Evolutionary conservation across 768 basidiomycete genomes (phyloP).

Genomic region (Tylopilus vinaceipallidus): DNA sequence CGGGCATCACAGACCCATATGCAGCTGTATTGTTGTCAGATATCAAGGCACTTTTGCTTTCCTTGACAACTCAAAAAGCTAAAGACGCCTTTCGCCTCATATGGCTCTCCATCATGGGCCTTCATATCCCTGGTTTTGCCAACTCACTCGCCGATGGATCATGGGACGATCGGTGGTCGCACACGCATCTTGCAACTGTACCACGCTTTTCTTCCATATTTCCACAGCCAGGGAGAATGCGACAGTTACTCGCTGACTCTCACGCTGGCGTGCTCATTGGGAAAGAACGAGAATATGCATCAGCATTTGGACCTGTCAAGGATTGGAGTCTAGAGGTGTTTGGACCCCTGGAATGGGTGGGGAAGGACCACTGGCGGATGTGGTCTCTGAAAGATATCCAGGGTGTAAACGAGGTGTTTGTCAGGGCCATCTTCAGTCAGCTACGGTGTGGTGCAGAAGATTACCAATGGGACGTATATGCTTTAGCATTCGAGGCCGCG

Average conservation of each 20-base stretch:
- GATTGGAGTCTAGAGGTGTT: constrained; percentile 59
- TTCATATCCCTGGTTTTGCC: constrained; percentile 68
- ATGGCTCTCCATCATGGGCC: constrained; percentile 70
- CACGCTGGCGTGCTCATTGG: constrained; percentile 67
- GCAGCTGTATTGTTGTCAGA: constrained; percentile 72
- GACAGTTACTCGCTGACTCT: constrained; percentile 51
- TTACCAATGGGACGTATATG: constrained; percentile 61
- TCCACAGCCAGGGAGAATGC: constrained; percentile 36
- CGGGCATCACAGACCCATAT: constrained; percentile 63
- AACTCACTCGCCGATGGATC: constrained; percentile 39
- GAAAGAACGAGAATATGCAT: constrained; percentile 57
- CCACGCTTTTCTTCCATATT: constrained; percentile 52
- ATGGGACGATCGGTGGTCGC: constrained; percentile 72
- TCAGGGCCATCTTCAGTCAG: constrained; percentile 58
- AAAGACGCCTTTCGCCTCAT: constrained; percentile 60
- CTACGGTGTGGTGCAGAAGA: constrained; percentile 50
- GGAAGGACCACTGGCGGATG: constrained; percentile 34
- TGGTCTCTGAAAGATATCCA: constrained; percentile 51
- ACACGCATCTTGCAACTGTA: constrained; percentile 44
- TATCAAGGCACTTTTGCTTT: constrained; percentile 56
- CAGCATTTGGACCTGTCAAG: constrained; percentile 65
- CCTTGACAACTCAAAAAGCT: constrained; percentile 41
- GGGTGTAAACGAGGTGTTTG: constrained; percentile 46
- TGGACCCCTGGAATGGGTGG: constrained; percentile 50
- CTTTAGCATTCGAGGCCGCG: constrained; percentile 67